Evolutionary conservation across 306 rosid genomes (phyloP).

Genomic region (Lupinus albus): DNA sequence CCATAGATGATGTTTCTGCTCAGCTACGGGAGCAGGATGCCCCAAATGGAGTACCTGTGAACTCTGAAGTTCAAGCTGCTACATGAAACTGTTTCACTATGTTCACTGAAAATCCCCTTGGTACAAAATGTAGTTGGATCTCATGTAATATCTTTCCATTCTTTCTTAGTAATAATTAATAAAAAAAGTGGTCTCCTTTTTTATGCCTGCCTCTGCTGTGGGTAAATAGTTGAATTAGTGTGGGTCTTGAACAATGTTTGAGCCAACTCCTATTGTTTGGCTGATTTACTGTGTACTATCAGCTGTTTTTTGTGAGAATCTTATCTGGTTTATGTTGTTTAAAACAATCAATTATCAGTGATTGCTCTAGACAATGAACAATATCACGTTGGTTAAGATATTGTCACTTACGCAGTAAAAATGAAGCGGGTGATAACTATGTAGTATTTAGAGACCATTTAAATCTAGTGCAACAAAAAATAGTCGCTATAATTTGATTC

Average conservation of each 20-base stretch:
- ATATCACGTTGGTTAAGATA: conserved; percentile 30
- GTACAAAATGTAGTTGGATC: conserved; percentile 48
- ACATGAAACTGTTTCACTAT: conserved; percentile 49
- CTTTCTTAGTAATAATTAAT: conserved; percentile 41
- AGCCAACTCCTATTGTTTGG: not conserved
- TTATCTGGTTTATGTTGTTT: conserved; percentile 27
- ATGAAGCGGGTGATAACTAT: conserved; percentile 28
- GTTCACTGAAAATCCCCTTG: conserved; percentile 34
- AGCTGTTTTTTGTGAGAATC: conserved; percentile 17
- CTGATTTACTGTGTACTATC: conserved; percentile 35
- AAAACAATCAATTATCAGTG: conserved; percentile 15
- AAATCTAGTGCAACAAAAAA: not conserved
- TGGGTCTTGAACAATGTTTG: conserved; percentile 18
- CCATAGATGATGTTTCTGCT: conserved; percentile 90
- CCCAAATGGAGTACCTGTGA: conserved; percentile 68
- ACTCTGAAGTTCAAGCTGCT: conserved; percentile 74
- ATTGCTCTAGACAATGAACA: conserved; percentile 35
- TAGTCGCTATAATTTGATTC: not conserved
- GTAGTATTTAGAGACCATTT: not conserved
- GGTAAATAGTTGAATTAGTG: conserved; percentile 26
- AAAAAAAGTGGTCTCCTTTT: conserved; percentile 44
- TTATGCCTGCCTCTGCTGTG: conserved; percentile 19
- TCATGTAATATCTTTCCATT: conserved; percentile 43
- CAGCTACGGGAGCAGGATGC: conserved; percentile 67
- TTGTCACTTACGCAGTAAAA: conserved; percentile 25